Conservation (phyloP, 1,284 basidiomycete genomes). For the Cryptococcus maquisensis region DNA sequence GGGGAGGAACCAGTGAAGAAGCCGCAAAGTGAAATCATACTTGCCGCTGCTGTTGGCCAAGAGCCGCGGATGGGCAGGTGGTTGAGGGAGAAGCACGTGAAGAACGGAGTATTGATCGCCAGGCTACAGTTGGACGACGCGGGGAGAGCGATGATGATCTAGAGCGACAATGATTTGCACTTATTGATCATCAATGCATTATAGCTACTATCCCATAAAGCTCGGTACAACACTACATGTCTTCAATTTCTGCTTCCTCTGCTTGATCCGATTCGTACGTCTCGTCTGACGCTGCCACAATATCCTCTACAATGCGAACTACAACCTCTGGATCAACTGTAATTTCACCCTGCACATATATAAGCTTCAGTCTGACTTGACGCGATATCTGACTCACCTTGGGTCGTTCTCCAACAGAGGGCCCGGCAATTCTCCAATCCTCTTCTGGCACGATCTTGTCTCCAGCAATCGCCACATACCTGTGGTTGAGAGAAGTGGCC, state of each 20-base stretch:
- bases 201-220: too few relatives aligned
- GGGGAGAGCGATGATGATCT: slow-evolving; percentile 13
- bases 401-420: slow-evolving; percentile 8
- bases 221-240: not conserved
- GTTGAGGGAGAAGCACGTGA: slow-evolving; percentile 66
- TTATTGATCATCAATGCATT: not conserved
- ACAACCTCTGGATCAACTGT: slow-evolving; percentile 17
- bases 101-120: slow-evolving; percentile 69
- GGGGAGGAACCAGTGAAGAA: slow-evolving; percentile 17
- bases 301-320: slow-evolving; percentile 9
- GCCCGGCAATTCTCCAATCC: slow-evolving; percentile 18
- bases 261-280: not conserved
- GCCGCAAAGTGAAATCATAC: slow-evolving; percentile 53
- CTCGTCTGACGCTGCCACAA: slow-evolving; percentile 2
- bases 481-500: slow-evolving; percentile 27
- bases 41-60: slow-evolving; percentile 77
- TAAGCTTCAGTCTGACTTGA: not conserved
- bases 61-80: slow-evolving; percentile 88
- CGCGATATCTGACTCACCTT: slow-evolving; percentile 7
- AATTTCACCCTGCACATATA: slow-evolving; percentile 14
- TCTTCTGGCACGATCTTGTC: slow-evolving; percentile 22
- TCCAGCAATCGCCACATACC: slow-evolving; percentile 32
- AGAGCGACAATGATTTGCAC: too few relatives aligned
- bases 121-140: slow-evolving; percentile 25
- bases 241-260: not conserved